Evolutionary conservation across 2,329 filamentous ascomycete species (phyloP).

Genomic region (Esteya vermicola): DNA sequence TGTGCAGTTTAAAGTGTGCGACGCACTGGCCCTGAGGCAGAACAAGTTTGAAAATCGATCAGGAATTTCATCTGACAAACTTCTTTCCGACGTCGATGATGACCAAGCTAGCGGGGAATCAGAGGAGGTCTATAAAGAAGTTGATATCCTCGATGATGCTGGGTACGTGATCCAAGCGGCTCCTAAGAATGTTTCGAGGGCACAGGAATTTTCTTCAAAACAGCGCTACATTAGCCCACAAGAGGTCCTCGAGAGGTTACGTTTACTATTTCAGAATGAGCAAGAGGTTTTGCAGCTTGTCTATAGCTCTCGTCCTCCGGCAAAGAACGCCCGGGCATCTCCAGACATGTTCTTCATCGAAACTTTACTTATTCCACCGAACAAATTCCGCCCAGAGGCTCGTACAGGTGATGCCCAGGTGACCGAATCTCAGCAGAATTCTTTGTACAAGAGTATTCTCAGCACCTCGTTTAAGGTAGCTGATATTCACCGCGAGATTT

Average conservation of each 20-base stretch:
- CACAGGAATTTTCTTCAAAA: constrained; percentile 10
- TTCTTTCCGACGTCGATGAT: constrained; percentile 49
- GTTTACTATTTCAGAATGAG: constrained; percentile 74
- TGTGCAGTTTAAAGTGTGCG: constrained; percentile 48
- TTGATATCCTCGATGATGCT: constrained; percentile 35
- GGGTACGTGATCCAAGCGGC: constrained; percentile 43
- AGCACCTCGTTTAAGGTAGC: constrained; percentile 59
- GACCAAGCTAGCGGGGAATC: constrained; percentile 25
- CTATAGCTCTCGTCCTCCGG: constrained; percentile 59
- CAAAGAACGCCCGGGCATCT: constrained; percentile 44
- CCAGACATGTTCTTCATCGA: constrained; percentile 93
- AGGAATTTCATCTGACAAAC: constrained; percentile 46
- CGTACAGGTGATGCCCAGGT: constrained; percentile 68
- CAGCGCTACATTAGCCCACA: constrained; percentile 71
- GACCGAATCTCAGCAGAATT: constrained; percentile 79
- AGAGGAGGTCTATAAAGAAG: constrained; percentile 33
- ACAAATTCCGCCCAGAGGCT: constrained; percentile 79
- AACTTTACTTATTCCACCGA: constrained; percentile 77
- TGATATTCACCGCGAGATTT: constrained; percentile 58
- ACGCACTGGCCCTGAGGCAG: constrained; percentile 47
- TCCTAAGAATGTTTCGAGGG: constrained; percentile 19
- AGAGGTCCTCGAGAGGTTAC: constrained; percentile 69
- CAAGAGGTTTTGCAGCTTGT: constrained; percentile 71
- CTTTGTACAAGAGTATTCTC: constrained; percentile 73
- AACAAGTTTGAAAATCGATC: constrained; percentile 18